These are phyloP conservation scores for Ceriops tagal DNA, from an alignment of 345 rosid species.

Conservation along the genomic window DNA sequence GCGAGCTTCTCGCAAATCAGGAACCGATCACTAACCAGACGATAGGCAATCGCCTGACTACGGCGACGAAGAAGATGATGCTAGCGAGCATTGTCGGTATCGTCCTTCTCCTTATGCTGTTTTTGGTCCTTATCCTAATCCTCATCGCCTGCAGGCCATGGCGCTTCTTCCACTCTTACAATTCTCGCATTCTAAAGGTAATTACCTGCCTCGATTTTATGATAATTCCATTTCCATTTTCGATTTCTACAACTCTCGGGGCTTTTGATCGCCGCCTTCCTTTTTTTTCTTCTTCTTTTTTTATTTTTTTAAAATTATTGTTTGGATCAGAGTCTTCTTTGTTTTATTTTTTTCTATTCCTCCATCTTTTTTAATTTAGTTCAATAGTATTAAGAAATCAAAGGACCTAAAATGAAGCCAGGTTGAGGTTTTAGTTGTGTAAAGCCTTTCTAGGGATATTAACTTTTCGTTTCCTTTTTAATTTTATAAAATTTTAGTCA, in stretches of 20 bases:
- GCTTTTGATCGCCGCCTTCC: too few relatives aligned
- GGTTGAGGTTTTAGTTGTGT: too few relatives aligned
- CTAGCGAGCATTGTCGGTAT: conserved; percentile 45
- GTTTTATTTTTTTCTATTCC: too few relatives aligned
- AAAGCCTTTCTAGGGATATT: too few relatives aligned
- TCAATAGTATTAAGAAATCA: too few relatives aligned
- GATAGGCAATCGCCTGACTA: conserved; percentile 35
- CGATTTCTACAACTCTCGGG: not conserved
- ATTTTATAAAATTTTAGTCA: too few relatives aligned
- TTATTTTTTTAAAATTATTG: not conserved
- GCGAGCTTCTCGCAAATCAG: conserved; percentile 65
- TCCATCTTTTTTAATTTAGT: not conserved
- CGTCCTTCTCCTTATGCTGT: conserved; percentile 55
- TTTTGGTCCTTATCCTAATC: conserved; percentile 61
- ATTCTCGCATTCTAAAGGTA: not conserved
- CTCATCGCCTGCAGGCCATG: conserved; percentile 84
- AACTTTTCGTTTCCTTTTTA: too few relatives aligned
- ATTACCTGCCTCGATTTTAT: not conserved
- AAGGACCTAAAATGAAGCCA: not conserved
- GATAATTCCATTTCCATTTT: conserved; percentile 22
- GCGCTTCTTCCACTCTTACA: conserved; percentile 56
- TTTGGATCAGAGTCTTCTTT: too few relatives aligned
- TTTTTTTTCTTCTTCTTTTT: not conserved
- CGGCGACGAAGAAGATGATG: conserved; percentile 44
- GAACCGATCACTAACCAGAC: conserved; percentile 34